Evolutionary conservation across 1,284 basidiomycete species (phyloP).

Genomic region (Agaricales sp.): DNA sequence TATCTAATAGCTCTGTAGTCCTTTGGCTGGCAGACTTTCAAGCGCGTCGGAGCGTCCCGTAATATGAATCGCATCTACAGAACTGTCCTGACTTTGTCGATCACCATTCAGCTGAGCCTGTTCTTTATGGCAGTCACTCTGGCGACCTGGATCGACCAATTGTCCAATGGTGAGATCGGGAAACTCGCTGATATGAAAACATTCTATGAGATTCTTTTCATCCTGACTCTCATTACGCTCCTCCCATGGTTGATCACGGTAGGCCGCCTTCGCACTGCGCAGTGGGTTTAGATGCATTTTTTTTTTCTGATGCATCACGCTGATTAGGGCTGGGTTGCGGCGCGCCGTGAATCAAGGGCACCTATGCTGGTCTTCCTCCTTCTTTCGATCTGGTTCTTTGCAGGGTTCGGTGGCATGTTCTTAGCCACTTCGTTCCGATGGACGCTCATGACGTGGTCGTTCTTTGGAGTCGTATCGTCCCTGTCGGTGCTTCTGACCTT

Average conservation of each 20-base stretch:
- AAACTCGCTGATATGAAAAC: conserved; percentile 32
- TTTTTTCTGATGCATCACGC: neutral
- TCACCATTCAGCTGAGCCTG: conserved; percentile 60
- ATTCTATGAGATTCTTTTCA: conserved; percentile 46
- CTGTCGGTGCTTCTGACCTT: conserved; percentile 49
- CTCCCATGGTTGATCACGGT: neutral
- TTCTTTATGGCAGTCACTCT: conserved; percentile 68
- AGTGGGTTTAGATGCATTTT: conserved; percentile 5
- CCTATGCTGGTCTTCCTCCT: conserved; percentile 54
- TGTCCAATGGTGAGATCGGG: conserved; percentile 55
- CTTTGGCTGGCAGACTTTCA: conserved; percentile 80
- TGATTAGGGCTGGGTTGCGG: conserved; percentile 43
- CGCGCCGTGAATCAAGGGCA: conserved; percentile 51
- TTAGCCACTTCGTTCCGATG: conserved; percentile 60
- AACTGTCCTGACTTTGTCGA: conserved; percentile 59
- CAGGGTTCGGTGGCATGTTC: conserved; percentile 66
- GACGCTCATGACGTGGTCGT: conserved; percentile 63
- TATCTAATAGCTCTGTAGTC: conserved; percentile 25
- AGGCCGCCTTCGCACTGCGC: neutral
- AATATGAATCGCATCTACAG: conserved; percentile 67
- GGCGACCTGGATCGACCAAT: conserved; percentile 67
- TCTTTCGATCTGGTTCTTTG: conserved; percentile 48
- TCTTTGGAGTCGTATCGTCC: conserved; percentile 57
- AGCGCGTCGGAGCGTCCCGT: conserved; percentile 69
- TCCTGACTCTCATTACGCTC: conserved; percentile 48